Base-by-base conservation (phyloP, 345 rosid species). In the Aquilaria malaccensis region DNA sequence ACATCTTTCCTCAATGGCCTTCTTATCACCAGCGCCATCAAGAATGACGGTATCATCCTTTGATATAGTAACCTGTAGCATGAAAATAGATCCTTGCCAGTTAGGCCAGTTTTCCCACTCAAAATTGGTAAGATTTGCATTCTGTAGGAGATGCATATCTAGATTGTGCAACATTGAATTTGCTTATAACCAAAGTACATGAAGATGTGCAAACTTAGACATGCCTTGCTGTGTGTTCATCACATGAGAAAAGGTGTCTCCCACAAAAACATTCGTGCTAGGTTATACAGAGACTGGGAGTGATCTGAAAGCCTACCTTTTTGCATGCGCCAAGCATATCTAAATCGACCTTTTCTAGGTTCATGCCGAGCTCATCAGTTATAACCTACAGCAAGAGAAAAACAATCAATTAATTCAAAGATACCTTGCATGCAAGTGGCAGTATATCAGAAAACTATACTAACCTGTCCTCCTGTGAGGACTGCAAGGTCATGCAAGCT, bases 21-120 rank as follows among this genome's bases (percentile, higher is more conserved):
- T 81, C 85, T 93, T 93, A 76, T 84, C 95, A 72, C 99, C 97
- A 74, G 84, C 85, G n/a, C 99, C 99, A 72, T 90, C 99, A 66
- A 94, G 97, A 50, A 94, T 46, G 49, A 94, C 86, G 22, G 87
- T 81, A 59, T 88, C 97, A 77, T 90, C 99, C 69, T 93, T 93
- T n/a, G 98, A 93, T 9, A 93, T 68, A 1, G 89, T 82, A 62
- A 84, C 76, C 95, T 89, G 56, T 47, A 73, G 50, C 7, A 48
- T 30, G 30, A 63, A 65, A 61, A 61, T 37, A 9, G 43, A 9
- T 4, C 5, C 7, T 37, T 3, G 7, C 7, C 43, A 37, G 5
- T 4, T 37, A 37, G 43, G 7, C 43, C 43, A 22, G 22, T 22
- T 22, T 22, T 22, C 22, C 22, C 22, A 22, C 22, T 22, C 50